A percentile compares a stretch with the other conserved stretches of the same genome.
phyloP scores from a whole-genome alignment of 2,329 filamentous ascomycete genomes.

The Xylariaceae sp. region DNA sequence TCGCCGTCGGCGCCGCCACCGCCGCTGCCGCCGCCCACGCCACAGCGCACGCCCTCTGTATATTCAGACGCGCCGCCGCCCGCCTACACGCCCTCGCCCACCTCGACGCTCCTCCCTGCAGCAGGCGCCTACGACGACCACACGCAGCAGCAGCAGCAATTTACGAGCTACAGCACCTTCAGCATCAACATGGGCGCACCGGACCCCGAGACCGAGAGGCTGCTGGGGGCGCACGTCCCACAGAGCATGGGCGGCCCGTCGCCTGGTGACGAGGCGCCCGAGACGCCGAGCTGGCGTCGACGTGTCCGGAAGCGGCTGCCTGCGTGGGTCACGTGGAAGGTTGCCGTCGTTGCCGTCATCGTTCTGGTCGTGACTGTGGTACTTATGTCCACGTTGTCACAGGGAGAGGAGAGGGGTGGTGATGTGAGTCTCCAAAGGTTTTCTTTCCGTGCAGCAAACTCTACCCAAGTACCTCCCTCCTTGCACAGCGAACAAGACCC shows the following conservation, averaged over 20 bases:
- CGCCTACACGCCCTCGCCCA: slow-evolving; percentile 39
- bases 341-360: slow-evolving; percentile 19
- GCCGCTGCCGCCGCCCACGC: no score
- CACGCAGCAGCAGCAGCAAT: no score
- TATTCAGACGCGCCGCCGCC: slow-evolving; percentile 40
- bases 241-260: slow-evolving; percentile 38
- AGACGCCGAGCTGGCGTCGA: slow-evolving; percentile 14
- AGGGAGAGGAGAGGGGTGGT: slow-evolving; percentile 16
- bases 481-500: not conserved
- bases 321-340: slow-evolving; percentile 23
- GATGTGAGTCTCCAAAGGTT: slow-evolving; percentile 13
- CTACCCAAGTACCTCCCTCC: no score
- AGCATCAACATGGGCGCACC: slow-evolving; percentile 32
- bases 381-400: slow-evolving; percentile 23
- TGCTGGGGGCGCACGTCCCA: slow-evolving; percentile 32
- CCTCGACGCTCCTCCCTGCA: slow-evolving; percentile 9
- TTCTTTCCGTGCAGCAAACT: not conserved
- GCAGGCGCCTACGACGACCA: slow-evolving; percentile 5
- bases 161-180: slow-evolving; percentile 38
- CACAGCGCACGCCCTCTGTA: slow-evolving; percentile 19
- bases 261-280: slow-evolving; percentile 19
- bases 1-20: no score
- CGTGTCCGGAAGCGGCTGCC: slow-evolving; percentile 20
- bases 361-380: slow-evolving; percentile 23
- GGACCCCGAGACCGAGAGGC: slow-evolving; percentile 33